Percentiles rank a stretch among this genome's conserved stretches.
Evolutionary conservation across 176 grass and related monocot species (phyloP).

Genomic region (Themeda triandra): DNA sequence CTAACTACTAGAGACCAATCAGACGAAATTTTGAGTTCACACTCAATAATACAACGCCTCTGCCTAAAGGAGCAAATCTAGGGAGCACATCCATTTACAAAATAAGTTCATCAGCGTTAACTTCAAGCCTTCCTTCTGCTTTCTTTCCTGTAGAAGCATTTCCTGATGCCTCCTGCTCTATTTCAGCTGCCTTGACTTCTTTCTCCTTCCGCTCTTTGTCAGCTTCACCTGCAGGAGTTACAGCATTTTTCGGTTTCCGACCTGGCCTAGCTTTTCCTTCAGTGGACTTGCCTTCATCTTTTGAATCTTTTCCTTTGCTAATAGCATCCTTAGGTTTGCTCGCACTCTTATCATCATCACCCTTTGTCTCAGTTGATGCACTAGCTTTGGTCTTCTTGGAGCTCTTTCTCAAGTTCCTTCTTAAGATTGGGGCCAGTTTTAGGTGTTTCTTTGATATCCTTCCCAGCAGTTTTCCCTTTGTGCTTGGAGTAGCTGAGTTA

Average conservation of each 20-base stretch:
- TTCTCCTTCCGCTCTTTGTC: slow-evolving; percentile 44
- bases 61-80: slow-evolving; percentile 18
- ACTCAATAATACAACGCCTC: slow-evolving; percentile 36
- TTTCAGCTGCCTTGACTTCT: slow-evolving; percentile 30
- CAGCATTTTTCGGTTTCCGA: slow-evolving; percentile 38
- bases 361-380: slow-evolving; percentile 25
- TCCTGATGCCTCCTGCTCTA: slow-evolving; percentile 32
- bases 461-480: slow-evolving; percentile 44
- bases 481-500: slow-evolving; percentile 33
- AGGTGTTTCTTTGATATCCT: slow-evolving; percentile 27
- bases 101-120: not conserved
- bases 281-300: slow-evolving; percentile 36
- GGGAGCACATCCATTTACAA: slow-evolving; percentile 40
- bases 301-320: slow-evolving; percentile 31
- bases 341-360: slow-evolving; percentile 35
- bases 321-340: slow-evolving; percentile 39
- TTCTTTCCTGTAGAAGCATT: slow-evolving; percentile 54
- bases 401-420: slow-evolving; percentile 30
- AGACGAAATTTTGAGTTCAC: slow-evolving; percentile 32
- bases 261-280: slow-evolving; percentile 43
- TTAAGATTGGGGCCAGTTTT: slow-evolving; percentile 29
- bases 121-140: slow-evolving; percentile 52
- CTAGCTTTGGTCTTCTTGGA: slow-evolving; percentile 26
- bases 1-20: slow-evolving; percentile 38
- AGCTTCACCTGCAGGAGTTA: slow-evolving; percentile 3